phyloP scores from a whole-genome alignment of 1,284 basidiomycete genomes.

The Austroboletus niveus region DNA sequence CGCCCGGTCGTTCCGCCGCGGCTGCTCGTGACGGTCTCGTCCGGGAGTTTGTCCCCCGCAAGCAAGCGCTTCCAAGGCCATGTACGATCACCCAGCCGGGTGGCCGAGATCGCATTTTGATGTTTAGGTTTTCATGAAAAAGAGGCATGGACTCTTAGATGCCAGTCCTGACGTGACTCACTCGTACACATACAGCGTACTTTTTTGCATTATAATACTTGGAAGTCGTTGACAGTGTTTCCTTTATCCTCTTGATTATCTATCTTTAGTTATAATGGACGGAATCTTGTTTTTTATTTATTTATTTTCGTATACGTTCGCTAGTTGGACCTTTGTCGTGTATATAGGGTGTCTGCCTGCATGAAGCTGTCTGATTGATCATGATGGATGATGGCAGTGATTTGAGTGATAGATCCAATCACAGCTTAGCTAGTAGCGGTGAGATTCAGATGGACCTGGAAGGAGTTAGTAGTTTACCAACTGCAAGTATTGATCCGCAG shows the following conservation, averaged over 20 bases:
- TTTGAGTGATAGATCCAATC: too few species aligned
- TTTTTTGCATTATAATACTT: too few species aligned
- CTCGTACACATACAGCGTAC: neutral
- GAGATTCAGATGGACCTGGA: too few species aligned
- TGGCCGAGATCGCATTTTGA: conserved; percentile 16
- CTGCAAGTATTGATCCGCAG: too few species aligned
- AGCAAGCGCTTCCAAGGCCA: conserved; percentile 2
- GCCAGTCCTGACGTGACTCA: neutral
- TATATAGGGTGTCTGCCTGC: neutral
- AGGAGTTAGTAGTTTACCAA: too few species aligned
- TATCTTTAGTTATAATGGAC: too few species aligned
- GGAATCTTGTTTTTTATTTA: too few species aligned
- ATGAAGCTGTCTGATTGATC: too few species aligned
- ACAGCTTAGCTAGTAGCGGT: too few species aligned
- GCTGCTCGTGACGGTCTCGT: conserved; percentile 7
- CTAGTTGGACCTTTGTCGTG: neutral
- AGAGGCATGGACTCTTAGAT: neutral
- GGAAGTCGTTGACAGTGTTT: too few species aligned
- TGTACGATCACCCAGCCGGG: conserved; percentile 12
- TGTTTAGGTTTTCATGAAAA: neutral
- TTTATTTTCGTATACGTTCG: neutral
- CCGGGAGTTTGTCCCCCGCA: neutral
- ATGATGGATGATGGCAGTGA: too few species aligned
- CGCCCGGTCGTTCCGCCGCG: neutral
- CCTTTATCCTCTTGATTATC: too few species aligned